phyloP scores from a whole-genome alignment of 371 early-diverging fungal species.

The Choanephora cucurbitarum region DNA sequence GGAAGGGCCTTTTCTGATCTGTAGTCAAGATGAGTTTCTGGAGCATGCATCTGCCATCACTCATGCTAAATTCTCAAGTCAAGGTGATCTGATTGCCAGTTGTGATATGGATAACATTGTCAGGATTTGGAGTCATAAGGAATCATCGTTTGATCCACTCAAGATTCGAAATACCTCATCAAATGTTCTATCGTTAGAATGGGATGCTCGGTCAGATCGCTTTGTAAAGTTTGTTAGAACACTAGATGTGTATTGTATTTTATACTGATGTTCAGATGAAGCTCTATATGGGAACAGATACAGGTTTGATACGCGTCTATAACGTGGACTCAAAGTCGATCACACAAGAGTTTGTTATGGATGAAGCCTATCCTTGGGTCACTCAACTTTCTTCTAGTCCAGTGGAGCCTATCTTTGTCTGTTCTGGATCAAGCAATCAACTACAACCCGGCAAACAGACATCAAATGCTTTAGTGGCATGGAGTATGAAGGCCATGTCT shows the following conservation, averaged over 20 bases:
- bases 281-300: constrained; percentile 63
- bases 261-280: too few species aligned
- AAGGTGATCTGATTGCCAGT: constrained; percentile 64
- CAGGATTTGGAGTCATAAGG: constrained; percentile 58
- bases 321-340: constrained; percentile 60
- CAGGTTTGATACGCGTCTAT: constrained; percentile 56
- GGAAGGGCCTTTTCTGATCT: constrained; percentile 48
- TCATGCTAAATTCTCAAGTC: constrained; percentile 60
- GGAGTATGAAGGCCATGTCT: constrained; percentile 65
- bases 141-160: constrained; percentile 47
- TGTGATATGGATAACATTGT: constrained; percentile 70
- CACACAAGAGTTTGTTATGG: constrained; percentile 61
- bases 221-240: constrained; percentile 35
- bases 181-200: constrained; percentile 59
- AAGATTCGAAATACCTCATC: constrained; percentile 52
- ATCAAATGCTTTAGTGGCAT: constrained; percentile 52
- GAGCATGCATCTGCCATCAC: constrained; percentile 68
- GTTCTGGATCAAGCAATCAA: constrained; percentile 47
- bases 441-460: constrained; percentile 18
- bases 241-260: too few species aligned
- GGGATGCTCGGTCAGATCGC: constrained; percentile 63
- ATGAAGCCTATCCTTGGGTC: constrained; percentile 55
- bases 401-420: constrained; percentile 58
- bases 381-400: constrained; percentile 60
- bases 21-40: constrained; percentile 58